phyloP scores from a whole-genome alignment of 2,329 filamentous ascomycete genomes.

The Fusarium sp. region DNA sequence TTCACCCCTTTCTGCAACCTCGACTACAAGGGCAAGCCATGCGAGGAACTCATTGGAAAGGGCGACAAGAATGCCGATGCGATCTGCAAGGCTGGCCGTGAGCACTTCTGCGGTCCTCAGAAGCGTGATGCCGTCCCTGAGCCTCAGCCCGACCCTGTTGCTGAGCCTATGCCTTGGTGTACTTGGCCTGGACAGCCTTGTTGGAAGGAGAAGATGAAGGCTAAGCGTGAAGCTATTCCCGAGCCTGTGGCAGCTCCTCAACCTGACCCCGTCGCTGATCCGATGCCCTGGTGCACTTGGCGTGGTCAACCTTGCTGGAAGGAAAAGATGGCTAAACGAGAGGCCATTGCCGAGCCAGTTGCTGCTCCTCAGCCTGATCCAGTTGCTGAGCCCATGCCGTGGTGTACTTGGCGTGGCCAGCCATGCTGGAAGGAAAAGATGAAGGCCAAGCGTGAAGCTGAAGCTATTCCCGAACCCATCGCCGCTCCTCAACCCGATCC shows the following conservation, averaged over 20 bases:
- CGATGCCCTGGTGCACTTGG: slow-evolving; percentile 12
- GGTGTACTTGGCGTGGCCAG: slow-evolving; percentile 13
- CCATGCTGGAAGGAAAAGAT: slow-evolving; percentile 20
- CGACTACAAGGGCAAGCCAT: slow-evolving; percentile 9
- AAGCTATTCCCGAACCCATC: not conserved
- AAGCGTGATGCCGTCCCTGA: slow-evolving; percentile 12
- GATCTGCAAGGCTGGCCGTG: not conserved
- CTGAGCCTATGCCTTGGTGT: slow-evolving; percentile 48
- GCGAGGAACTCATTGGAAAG: not conserved
- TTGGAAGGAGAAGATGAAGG: slow-evolving; percentile 52
- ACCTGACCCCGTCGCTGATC: not conserved
- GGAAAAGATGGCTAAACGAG: slow-evolving; percentile 13
- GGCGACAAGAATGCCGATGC: slow-evolving; percentile 1
- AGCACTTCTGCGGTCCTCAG: not conserved
- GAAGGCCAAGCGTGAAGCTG: slow-evolving; percentile 14
- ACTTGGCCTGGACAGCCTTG: slow-evolving; percentile 55
- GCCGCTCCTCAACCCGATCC: slow-evolving; percentile 33
- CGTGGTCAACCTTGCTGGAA: slow-evolving; percentile 22
- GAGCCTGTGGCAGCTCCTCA: not conserved
- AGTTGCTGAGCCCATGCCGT: not conserved
- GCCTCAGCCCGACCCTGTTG: slow-evolving; percentile 35
- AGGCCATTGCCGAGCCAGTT: not conserved
- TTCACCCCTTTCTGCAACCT: slow-evolving; percentile 1
- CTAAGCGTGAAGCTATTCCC: slow-evolving; percentile 11
- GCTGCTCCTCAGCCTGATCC: not conserved